Evolutionary conservation across 1,284 basidiomycete species (phyloP), one percentile per base, ranked within the genome.

Genomic region (Apiotrichum akiyoshidainum): DNA sequence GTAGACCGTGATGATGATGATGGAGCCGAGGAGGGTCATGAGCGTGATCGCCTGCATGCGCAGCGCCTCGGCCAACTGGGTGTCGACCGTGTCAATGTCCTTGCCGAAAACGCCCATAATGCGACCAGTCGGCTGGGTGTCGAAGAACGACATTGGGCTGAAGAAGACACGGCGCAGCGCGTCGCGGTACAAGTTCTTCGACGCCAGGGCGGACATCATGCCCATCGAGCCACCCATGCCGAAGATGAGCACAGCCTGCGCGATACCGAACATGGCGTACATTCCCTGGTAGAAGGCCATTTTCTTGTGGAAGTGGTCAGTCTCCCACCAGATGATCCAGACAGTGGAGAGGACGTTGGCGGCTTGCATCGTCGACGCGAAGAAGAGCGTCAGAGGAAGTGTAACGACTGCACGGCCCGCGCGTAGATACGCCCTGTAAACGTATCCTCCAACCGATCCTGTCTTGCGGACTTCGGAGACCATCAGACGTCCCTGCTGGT

Each of bases 271-370:
- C 48, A 80, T 80, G 2, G 86, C 87, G 68, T 91, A 91, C 22
- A 90, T 73, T 12, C 81, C 83, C 74, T 89, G 86, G 73, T 90
- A 90, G 67, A 87, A 84, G 4, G 82, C 82, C 34, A 56, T 65
- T 21, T 64, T 17, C 41, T 54, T 44, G 47, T 54, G 44, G 51
- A 63, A 70, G 33, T 59, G 26, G 55, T 87, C 81, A 46, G 79
- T 79, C 71, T 89, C 83, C 87, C 87, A 89, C 84, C 85, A 88
- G 10, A 87, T 84, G 19, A 88, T 78, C 58, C 84, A 85, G 56
- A 76, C 72, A 14, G 65, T 69, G 1, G 72, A 71, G 54, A 77
- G 55, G 13, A 83, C 79, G 54, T 76, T 74, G 12, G 80, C 81
- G 14, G 78, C 82, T 78, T 91, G 89, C 71, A 88, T 87, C 17